Conservation (phyloP, 768 basidiomycete species). For the Boletus rubescentipes region DNA sequence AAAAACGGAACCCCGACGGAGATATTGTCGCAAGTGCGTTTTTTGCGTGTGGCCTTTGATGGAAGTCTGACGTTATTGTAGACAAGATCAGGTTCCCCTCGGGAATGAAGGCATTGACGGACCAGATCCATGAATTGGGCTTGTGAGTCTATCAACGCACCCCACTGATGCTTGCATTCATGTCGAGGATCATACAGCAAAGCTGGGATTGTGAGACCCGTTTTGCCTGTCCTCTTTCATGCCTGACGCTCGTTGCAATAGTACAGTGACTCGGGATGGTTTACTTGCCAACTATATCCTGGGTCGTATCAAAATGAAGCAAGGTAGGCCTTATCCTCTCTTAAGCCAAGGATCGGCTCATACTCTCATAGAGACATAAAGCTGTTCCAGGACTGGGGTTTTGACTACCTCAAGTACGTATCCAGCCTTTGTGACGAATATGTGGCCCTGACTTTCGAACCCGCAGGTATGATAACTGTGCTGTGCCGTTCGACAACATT, state of each 20-base stretch:
- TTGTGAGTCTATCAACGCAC: conserved; percentile 41
- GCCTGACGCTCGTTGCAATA: conserved; percentile 20
- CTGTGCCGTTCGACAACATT: conserved; percentile 56
- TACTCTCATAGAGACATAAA: conserved; percentile 46
- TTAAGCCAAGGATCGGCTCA: background rate
- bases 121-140: conserved; percentile 54
- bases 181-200: conserved; percentile 36
- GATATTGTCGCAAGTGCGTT: conserved; percentile 54
- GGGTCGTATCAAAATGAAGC: conserved; percentile 65
- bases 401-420: conserved; percentile 60
- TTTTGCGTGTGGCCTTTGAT: background rate
- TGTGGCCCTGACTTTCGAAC: background rate
- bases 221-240: background rate
- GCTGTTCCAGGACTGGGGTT: conserved; percentile 64
- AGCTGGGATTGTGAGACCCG: conserved; percentile 55
- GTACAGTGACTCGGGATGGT: conserved; percentile 73
- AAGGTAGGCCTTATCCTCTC: conserved; percentile 34
- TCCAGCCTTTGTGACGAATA: background rate
- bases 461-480: conserved; percentile 60
- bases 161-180: background rate
- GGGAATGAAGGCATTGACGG: conserved; percentile 57
- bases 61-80: conserved; percentile 19
- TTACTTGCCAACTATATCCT: conserved; percentile 62
- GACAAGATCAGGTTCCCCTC: conserved; percentile 53
- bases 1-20: conserved; percentile 47